phyloP scores from a whole-genome alignment of 768 basidiomycete genomes.

The Exidia glandulosa region DNA sequence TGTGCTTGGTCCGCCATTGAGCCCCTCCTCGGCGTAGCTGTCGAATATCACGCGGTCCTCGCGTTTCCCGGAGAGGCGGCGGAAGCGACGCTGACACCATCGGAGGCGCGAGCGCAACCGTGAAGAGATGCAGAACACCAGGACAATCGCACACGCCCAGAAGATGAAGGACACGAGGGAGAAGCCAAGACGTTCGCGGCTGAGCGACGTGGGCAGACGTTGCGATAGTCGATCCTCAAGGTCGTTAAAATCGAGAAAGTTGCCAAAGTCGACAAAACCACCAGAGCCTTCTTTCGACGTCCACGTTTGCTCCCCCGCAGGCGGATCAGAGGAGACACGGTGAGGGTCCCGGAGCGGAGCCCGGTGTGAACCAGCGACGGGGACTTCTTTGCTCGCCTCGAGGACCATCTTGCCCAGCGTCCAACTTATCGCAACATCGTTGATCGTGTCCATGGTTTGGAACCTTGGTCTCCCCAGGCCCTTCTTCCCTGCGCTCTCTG shows the following conservation, averaged over 20 bases:
- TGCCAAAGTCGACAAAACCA: constrained; percentile 31
- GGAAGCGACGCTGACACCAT: not conserved
- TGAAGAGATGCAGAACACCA: constrained; percentile 4
- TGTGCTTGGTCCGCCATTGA: not conserved
- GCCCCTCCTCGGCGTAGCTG: not conserved
- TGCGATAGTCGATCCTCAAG: constrained; percentile 55
- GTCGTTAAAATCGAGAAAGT: constrained; percentile 42
- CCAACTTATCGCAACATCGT: constrained; percentile 92
- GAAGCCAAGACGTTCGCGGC: constrained; percentile 25
- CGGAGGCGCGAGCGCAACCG: constrained; percentile 2
- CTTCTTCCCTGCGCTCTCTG: constrained; percentile 66
- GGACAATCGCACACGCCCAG: constrained; percentile 2
- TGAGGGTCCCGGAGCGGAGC: constrained; percentile 58
- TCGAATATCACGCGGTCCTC: not conserved
- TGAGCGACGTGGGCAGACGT: constrained; percentile 55
- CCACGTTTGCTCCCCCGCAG: constrained; percentile 39
- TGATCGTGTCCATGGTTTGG: constrained; percentile 86
- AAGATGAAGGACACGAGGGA: constrained; percentile 7
- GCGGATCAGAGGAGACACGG: constrained; percentile 30
- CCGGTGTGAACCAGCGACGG: constrained; percentile 30
- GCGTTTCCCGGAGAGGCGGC: not conserved
- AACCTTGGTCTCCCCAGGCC: constrained; percentile 75
- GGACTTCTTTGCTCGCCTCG: constrained; percentile 85
- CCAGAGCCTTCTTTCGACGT: constrained; percentile 51
- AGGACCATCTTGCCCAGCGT: constrained; percentile 98